These are phyloP conservation scores for Cyberlindnera xishuangbannaensis DNA, from an alignment of 805 yeast genomes.

Conservation along the genomic window DNA sequence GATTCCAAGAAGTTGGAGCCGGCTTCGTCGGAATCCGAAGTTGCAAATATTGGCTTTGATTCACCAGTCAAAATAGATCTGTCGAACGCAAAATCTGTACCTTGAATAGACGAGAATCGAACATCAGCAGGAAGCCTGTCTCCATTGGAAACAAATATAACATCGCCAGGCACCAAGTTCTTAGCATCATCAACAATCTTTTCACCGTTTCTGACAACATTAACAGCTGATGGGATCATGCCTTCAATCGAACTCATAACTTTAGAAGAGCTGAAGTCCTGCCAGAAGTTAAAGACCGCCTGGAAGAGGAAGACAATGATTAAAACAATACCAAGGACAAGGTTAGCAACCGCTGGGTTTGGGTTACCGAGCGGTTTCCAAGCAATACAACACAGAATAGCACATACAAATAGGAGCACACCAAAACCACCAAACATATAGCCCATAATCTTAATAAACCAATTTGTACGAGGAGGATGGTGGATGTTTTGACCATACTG, in stretches of 20 bases:
- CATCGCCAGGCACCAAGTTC: slow-evolving; percentile 40
- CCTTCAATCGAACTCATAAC: slow-evolving; percentile 42
- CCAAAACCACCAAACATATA: slow-evolving; percentile 49
- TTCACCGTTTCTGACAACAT: slow-evolving; percentile 33
- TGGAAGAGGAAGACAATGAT: slow-evolving; percentile 36
- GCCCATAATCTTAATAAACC: slow-evolving; percentile 29
- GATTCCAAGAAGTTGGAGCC: slow-evolving; percentile 38
- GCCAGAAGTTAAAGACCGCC: slow-evolving; percentile 39
- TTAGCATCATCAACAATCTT: slow-evolving; percentile 27
- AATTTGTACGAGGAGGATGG: slow-evolving; percentile 32
- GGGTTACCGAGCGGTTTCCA: slow-evolving; percentile 48
- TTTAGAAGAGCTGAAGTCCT: slow-evolving; percentile 41
- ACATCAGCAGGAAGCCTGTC: slow-evolving; percentile 43
- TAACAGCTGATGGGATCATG: slow-evolving; percentile 36
- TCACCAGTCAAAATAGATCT: slow-evolving; percentile 46
- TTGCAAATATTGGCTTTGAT: slow-evolving; percentile 35
- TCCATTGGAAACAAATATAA: slow-evolving; percentile 33
- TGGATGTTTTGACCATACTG: slow-evolving; percentile 32
- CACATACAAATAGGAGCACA: slow-evolving; percentile 34
- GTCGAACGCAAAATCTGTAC: slow-evolving; percentile 38
- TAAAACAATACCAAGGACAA: slow-evolving; percentile 37
- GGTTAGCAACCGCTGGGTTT: slow-evolving; percentile 35
- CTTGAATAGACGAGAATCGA: slow-evolving; percentile 31
- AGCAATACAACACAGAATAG: slow-evolving; percentile 35
- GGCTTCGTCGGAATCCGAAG: slow-evolving; percentile 23